Conservation (phyloP, 2,329 filamentous ascomycete species). For the Boeremia exigua region DNA sequence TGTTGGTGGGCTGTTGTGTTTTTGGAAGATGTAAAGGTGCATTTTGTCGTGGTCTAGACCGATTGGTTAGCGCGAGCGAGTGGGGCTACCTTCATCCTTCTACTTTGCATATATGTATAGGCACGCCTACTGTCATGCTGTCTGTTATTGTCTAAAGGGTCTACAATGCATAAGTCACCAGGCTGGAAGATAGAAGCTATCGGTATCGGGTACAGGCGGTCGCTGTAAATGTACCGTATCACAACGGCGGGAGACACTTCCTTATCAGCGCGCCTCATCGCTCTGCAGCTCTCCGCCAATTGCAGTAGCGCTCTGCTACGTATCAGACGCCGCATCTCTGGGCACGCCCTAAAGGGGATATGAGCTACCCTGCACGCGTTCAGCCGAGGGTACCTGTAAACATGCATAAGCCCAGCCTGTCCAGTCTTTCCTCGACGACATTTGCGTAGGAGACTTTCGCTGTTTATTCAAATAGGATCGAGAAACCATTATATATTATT, state of each 20-base stretch:
- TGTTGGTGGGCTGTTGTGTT: neutral
- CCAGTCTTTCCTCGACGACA: neutral
- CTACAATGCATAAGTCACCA: neutral
- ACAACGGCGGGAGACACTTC: neutral
- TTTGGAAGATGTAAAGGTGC: constrained; percentile 7
- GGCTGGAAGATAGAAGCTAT: neutral
- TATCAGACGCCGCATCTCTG: constrained; percentile 30
- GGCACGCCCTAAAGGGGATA: constrained; percentile 18
- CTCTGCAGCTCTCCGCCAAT: constrained; percentile 14
- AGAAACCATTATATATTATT: neutral
- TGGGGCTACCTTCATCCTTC: constrained; percentile 9
- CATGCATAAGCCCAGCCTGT: constrained; percentile 4
- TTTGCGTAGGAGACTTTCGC: neutral
- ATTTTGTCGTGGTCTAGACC: constrained; percentile 13
- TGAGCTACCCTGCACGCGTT: neutral
- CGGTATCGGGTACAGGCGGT: neutral
- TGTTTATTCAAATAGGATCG: neutral
- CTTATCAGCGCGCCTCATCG: constrained; percentile 21
- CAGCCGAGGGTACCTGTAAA: constrained; percentile 13
- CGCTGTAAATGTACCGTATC: constrained; percentile 3
- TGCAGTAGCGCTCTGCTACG: constrained; percentile 18
- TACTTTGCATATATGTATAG: neutral
- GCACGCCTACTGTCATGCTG: neutral
- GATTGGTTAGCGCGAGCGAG: constrained; percentile 12
- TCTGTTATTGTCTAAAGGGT: neutral